Evolutionary conservation across 345 rosid species (phyloP).

Genomic region (Eucalyptus globulus): DNA sequence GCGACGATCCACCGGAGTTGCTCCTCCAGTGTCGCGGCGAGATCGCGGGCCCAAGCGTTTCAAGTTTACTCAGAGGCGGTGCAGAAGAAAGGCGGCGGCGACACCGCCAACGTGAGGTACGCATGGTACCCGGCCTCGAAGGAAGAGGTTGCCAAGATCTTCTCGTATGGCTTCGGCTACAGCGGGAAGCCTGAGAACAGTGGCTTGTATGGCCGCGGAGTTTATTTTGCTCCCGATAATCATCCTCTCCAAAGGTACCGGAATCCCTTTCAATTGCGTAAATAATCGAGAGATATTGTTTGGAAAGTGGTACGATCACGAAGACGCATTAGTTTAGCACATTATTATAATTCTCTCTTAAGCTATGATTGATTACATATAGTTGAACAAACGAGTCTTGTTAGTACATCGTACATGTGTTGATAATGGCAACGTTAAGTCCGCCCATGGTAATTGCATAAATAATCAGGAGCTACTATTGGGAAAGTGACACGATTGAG

Average conservation of each 20-base stretch:
- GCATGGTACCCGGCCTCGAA: slow-evolving; percentile 55
- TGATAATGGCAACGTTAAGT: slow-evolving; percentile 25
- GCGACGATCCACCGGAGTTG: slow-evolving; percentile 32
- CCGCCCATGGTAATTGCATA: slow-evolving; percentile 18
- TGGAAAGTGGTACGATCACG: background rate
- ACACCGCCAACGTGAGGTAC: slow-evolving; percentile 30
- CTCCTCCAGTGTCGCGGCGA: slow-evolving; percentile 7
- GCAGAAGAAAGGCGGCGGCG: slow-evolving; percentile 35
- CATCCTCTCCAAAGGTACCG: slow-evolving; percentile 53
- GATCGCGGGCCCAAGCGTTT: slow-evolving; percentile 48
- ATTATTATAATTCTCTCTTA: background rate
- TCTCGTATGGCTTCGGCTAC: slow-evolving; percentile 55
- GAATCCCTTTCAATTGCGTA: background rate
- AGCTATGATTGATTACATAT: background rate
- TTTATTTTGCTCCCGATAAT: slow-evolving; percentile 54
- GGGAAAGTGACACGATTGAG: too few relatives aligned
- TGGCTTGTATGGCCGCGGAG: slow-evolving; percentile 50
- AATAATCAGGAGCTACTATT: slow-evolving; percentile 13
- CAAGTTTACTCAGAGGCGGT: slow-evolving; percentile 41
- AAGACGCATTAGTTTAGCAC: background rate
- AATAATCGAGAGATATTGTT: background rate
- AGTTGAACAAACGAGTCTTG: background rate
- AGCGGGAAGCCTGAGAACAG: slow-evolving; percentile 6
- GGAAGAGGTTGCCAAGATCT: slow-evolving; percentile 26
- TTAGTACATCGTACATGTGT: background rate